Evolutionary conservation across 2,329 filamentous ascomycete species (phyloP).

Genomic region (Fusarium tricinctum): DNA sequence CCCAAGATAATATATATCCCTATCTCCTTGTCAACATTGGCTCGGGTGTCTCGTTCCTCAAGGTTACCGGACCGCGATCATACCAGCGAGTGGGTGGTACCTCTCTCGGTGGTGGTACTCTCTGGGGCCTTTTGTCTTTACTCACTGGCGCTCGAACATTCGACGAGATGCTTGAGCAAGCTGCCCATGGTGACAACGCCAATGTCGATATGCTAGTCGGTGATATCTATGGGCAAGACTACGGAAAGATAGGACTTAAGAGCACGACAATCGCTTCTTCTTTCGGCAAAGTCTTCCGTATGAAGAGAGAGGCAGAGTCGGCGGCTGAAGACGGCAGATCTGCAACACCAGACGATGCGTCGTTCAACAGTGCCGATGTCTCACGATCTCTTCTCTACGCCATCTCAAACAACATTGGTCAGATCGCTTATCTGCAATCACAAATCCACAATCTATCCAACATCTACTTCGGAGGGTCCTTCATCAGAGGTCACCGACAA

Average conservation of each 20-base stretch:
- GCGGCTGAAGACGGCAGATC: constrained; percentile 80
- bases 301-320: constrained; percentile 86
- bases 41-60: constrained; percentile 96
- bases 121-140: constrained; percentile 94
- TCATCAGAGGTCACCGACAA: constrained; percentile 95
- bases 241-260: constrained; percentile 95
- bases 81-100: constrained; percentile 95
- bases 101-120: constrained; percentile 93
- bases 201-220: constrained; percentile 97
- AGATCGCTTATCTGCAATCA: constrained; percentile 97
- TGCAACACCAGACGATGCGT: constrained; percentile 60
- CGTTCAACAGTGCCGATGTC: constrained; percentile 86
- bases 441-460: constrained; percentile 92
- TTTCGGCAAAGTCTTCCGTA: constrained; percentile 96
- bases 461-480: constrained; percentile 98
- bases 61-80: constrained; percentile 89
- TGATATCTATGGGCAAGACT: constrained; percentile 97
- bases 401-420: constrained; percentile 97
- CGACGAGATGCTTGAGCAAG: constrained; percentile 95
- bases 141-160: constrained; percentile 96
- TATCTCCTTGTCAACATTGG: constrained; percentile 99
- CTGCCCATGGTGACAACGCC: constrained; percentile 90
- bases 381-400: constrained; percentile 93
- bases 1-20: constrained; percentile 87
- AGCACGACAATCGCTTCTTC: constrained; percentile 95